Base-by-base conservation (phyloP, 2,329 filamentous ascomycete species). In the Penicillium sp. region DNA sequence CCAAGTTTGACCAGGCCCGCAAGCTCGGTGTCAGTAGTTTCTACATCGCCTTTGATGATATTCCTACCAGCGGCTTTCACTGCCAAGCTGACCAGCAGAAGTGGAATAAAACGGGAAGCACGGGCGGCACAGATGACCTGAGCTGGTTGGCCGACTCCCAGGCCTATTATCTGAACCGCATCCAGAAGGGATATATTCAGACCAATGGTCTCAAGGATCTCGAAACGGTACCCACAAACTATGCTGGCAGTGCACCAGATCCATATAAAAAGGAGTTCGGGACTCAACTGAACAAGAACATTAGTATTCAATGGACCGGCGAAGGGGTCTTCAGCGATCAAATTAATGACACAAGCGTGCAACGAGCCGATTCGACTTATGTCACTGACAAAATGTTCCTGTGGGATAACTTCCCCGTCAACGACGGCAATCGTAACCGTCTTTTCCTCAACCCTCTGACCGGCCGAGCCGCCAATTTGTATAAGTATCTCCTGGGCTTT, bases 321-420 rank as follows among this genome's bases (percentile, higher is more conserved):
- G 62, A 65, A 50, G 62, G 59, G 9, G 53, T 65, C 11, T 65
- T 65, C 57, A 64, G 59, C 28, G 48, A 58, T 42, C 33, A 59
- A 9, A 62, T 64, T 43, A 65, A 59, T 2, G 56, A 58, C 19
- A 58, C 52, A 7, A 63, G 59, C 37, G 59, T 62, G 13, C 36
- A 59, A 16, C 51, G 40, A 18, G 61, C 62, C 6, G 51, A 50
- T 43, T 11, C 8, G 11, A 64, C 59, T 13, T 65, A 65, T 7
- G 57, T 58, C 13, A 65, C 62, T 10, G 61, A 64, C 6, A 65
- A 64, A 8, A 18, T 65, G 16, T 65, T 54, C 48, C 10, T 65
- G 5, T 65, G 62, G 62, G 61, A 65, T 36, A 65, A 65, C 28
- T 65, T 65, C 55, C 62, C 62, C n/a, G 62, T 65, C 16, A 65